A percentile compares a stretch with the other conserved stretches of the same genome.
phyloP scores from a whole-genome alignment of 1,139 yeast genomes.

The Casaregolazyma lundiana region DNA sequence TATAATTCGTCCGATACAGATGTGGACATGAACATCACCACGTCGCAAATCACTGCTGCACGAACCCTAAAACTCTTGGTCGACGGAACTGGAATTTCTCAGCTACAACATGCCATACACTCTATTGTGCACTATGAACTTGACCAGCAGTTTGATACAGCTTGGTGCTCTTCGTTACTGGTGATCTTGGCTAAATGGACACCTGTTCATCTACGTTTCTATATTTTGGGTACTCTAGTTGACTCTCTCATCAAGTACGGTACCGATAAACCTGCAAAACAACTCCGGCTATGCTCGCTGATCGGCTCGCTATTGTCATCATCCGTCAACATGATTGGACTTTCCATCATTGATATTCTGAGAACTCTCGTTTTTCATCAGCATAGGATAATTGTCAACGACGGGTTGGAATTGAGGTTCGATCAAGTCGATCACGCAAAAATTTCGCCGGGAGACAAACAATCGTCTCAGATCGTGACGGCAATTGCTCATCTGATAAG shows the following conservation, averaged over 20 bases:
- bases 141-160: constrained; percentile 23
- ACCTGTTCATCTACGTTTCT: constrained; percentile 83
- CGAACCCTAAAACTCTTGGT: constrained; percentile 36
- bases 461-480: constrained; percentile 19
- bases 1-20: neutral
- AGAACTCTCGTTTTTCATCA: constrained; percentile 61
- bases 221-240: constrained; percentile 49
- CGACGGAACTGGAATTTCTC: constrained; percentile 32
- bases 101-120: constrained; percentile 30
- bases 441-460: neutral
- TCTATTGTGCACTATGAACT: constrained; percentile 34
- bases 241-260: constrained; percentile 29
- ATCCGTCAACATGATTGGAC: constrained; percentile 78
- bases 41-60: constrained; percentile 20
- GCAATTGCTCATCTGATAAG: constrained; percentile 44
- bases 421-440: constrained; percentile 5
- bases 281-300: constrained; percentile 48
- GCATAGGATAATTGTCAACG: constrained; percentile 38
- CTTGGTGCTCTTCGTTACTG: constrained; percentile 57
- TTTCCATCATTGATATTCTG: constrained; percentile 80
- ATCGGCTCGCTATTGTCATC: constrained; percentile 70
- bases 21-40: neutral
- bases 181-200: constrained; percentile 67
- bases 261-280: constrained; percentile 35
- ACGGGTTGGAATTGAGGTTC: constrained; percentile 12